Percentiles rank a stretch among this genome's conserved stretches.
Conservation (phyloP, 2,329 filamentous ascomycete species). For the Clarireedia homoeocarpa region DNA sequence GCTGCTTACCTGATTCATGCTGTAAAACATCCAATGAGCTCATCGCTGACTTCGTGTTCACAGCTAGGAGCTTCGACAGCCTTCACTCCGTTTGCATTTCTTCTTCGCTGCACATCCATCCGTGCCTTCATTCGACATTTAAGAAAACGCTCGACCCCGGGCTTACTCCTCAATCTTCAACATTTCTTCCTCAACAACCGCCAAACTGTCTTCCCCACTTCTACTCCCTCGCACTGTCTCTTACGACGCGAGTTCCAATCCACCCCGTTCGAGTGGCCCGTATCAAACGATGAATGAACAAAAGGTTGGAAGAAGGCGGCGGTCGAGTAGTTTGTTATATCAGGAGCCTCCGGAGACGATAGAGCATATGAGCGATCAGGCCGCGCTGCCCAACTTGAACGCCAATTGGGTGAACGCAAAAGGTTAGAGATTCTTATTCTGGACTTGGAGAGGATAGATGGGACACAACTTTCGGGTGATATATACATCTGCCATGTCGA, state of each 20-base stretch:
- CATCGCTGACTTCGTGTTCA: slow-evolving; percentile 4
- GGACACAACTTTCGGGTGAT: background rate
- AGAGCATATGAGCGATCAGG: slow-evolving; percentile 96
- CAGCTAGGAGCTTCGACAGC: background rate
- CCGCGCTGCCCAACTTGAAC: slow-evolving; percentile 88
- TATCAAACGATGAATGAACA: slow-evolving; percentile 48
- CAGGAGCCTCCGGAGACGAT: slow-evolving; percentile 94
- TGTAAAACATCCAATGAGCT: slow-evolving; percentile 1
- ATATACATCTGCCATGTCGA: background rate
- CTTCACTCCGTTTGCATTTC: background rate
- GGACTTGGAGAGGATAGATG: background rate
- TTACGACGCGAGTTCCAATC: slow-evolving; percentile 75
- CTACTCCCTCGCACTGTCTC: slow-evolving; percentile 84
- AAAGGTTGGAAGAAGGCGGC: slow-evolving; percentile 70
- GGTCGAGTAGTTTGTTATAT: slow-evolving; percentile 96
- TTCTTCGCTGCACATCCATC: background rate
- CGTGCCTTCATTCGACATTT: background rate
- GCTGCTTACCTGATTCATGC: background rate
- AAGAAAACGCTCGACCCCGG: slow-evolving; percentile 18
- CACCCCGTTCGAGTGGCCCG: slow-evolving; percentile 50
- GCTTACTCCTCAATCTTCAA: slow-evolving; percentile 20
- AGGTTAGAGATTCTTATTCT: slow-evolving; percentile 51
- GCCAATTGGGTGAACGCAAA: slow-evolving; percentile 99
- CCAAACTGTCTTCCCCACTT: slow-evolving; percentile 90
- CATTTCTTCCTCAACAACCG: slow-evolving; percentile 54